Base-by-base conservation (phyloP, 495 filamentous ascomycete species). In the Neurospora sp. region DNA sequence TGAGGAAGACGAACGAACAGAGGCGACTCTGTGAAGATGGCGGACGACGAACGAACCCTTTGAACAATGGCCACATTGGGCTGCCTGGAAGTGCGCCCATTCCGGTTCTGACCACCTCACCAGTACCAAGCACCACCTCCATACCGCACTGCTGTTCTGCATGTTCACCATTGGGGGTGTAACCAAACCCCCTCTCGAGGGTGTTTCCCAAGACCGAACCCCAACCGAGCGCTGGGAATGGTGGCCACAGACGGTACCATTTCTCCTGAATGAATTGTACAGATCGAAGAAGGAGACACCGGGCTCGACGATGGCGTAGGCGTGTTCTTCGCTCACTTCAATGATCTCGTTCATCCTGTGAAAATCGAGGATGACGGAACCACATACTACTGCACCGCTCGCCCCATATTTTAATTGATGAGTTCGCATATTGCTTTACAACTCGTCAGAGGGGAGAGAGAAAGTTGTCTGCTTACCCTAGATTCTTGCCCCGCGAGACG, bases 141-240 rank as follows among this genome's bases (percentile, higher is more conserved):
- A 86, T 80, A 18, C 84, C 85, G 16, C 79, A 82, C 40, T 83
- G 80, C 53, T 81, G 79, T 48, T 84, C 84, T 69, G 82, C 81
- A 59, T 87, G 85, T 39, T 85, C 83, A 11, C 84, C 84, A 22
- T 84, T 82, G 12, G 84, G 84, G 42, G 84, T 83, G 73, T 83
- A 84, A 18, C 82, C 82, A 73, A 79, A 70, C 14, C 80, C 78
- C 27, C 81, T 76, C n/a, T 84, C 81, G 20, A 84, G 76, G 7
- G 81, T 73, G 79, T 89, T 88, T 53, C 87, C 87, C n/a, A 88
- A 68, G 3, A 88, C 82, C 7, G 84, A 86, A 8, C 87, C 87
- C 75, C 87, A 85, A 68, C 86, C 87, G 11, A 89, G 76, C 69
- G 85, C 84, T 20, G 87, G 86, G 4, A 78, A 80, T 71, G 84